Evolutionary conservation across 805 yeast species (phyloP).

Genomic region (Deakozyma indianensis): DNA sequence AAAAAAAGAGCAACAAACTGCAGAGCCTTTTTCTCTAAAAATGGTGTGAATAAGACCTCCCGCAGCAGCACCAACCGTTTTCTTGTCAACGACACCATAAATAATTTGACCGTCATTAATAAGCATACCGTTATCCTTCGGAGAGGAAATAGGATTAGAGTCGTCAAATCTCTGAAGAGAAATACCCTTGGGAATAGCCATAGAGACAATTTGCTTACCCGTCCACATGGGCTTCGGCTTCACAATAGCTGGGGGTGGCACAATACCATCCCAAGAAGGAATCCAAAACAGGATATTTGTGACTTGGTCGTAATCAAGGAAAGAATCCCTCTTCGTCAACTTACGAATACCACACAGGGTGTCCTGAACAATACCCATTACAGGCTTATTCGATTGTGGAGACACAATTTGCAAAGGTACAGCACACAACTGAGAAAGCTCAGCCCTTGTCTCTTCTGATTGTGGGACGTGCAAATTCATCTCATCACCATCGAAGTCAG

Average conservation of each 20-base stretch:
- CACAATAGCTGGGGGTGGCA: constrained; percentile 86
- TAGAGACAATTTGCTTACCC: constrained; percentile 86
- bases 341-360: constrained; percentile 95
- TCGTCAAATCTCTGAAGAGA: constrained; percentile 91
- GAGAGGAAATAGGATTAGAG: constrained; percentile 65
- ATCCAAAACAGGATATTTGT: constrained; percentile 97
- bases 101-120: constrained; percentile 90
- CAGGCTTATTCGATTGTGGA: constrained; percentile 97
- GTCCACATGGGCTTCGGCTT: constrained; percentile 97
- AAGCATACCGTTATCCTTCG: constrained; percentile 91
- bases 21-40: constrained; percentile 94
- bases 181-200: constrained; percentile 92
- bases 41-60: constrained; percentile 97
- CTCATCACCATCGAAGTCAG: constrained; percentile 99
- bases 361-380: constrained; percentile 99
- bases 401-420: constrained; percentile 97
- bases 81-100: constrained; percentile 96
- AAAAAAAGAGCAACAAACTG: constrained; percentile 75
- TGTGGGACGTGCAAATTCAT: constrained; percentile 99
- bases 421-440: constrained; percentile 85
- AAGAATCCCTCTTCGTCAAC: constrained; percentile 81
- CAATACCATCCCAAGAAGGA: constrained; percentile 96
- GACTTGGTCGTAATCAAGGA: constrained; percentile 83
- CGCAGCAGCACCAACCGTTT: constrained; percentile 95
- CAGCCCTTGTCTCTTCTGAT: constrained; percentile 95